These are phyloP conservation scores for Russula sp. DNA, from an alignment of 768 basidiomycete species.

Conservation along the genomic window DNA sequence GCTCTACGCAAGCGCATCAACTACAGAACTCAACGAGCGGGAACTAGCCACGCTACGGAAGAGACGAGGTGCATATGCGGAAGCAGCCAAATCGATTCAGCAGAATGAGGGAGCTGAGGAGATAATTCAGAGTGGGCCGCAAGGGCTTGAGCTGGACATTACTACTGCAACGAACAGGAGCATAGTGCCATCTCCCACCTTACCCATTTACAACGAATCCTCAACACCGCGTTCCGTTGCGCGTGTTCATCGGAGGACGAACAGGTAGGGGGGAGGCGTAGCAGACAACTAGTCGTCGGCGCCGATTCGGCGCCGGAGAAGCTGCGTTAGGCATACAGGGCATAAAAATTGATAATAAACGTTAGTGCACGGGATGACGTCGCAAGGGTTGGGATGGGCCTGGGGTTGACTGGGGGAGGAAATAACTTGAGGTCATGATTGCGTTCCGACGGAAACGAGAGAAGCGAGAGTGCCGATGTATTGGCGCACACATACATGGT, in stretches of 20 bases:
- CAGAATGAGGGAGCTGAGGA: background rate
- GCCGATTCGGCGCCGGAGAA: slow-evolving; percentile 40
- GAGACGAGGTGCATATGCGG: slow-evolving; percentile 19
- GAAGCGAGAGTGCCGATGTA: slow-evolving; percentile 55
- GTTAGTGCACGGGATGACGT: slow-evolving; percentile 20
- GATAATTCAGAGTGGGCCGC: background rate
- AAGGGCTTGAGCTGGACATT: background rate
- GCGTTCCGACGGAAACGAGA: slow-evolving; percentile 27
- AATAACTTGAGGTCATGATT: slow-evolving; percentile 17
- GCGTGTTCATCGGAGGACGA: slow-evolving; percentile 10
- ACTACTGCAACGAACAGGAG: slow-evolving; percentile 1
- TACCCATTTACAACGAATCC: slow-evolving; percentile 6
- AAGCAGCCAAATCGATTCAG: slow-evolving; percentile 1
- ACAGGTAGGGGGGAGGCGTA: slow-evolving; percentile 23
- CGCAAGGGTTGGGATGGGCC: slow-evolving; percentile 13
- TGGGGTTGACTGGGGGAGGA: slow-evolving; percentile 13
- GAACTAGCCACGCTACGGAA: slow-evolving; percentile 20
- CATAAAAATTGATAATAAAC: slow-evolving; percentile 24
- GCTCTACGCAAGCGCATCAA: slow-evolving; percentile 13
- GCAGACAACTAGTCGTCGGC: slow-evolving; percentile 24
- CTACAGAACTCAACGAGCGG: slow-evolving; percentile 19
- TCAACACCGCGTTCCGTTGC: slow-evolving; percentile 5
- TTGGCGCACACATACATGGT: slow-evolving; percentile 44
- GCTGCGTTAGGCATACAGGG: slow-evolving; percentile 21
- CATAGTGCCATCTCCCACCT: background rate